Evolutionary conservation across 2,329 filamentous ascomycete genomes (phyloP), one percentile per base, ranked within the genome.

Genomic region (Calonectria pauciramosa): DNA sequence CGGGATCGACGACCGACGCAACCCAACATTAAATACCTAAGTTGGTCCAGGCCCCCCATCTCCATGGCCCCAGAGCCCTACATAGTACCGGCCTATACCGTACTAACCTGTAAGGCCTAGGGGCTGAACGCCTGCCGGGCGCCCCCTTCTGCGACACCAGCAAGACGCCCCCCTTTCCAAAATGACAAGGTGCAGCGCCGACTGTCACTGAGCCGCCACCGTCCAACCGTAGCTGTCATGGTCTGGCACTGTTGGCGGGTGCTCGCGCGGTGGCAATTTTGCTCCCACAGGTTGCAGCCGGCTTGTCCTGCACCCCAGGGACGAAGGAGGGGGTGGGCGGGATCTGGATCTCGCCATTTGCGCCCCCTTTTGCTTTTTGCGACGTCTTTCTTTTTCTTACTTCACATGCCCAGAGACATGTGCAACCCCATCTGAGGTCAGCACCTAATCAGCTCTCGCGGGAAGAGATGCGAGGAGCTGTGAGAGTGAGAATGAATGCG

Each of bases 181-280:
- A 70, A 51, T 63, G 67, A 70, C 52, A 56, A 63, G 41, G 52
- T 70, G 67, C 67, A 70, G 56, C 56, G 10, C n/a, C 56, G 23
- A 34, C 38, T 63, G 56, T 70, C 68, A 64, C 68, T 54, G 44
- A 52, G 47, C 44, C 67, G 30, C 67, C 54, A 63, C 54, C 10
- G 30, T 26, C 59, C 56, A 30, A 63, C 56, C 47, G 68, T 52
- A 20, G 44, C 41, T 64, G 68, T 64, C 41, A 63, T 47, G 44
- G 44, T 6, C 44, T 47, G 44, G 44, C 44, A 13, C 44, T 47
- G 34, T 34, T 64, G 54, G 51, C 30, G 51, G 34, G 28, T 49
- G 36, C 44, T 47, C 14, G 41, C 26, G 36, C 23, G 56, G 68
- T 70, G 68, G 68, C 56, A 23, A 44, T 52, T 52, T 64, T 32